Percentiles rank a stretch among this genome's conserved stretches.
These are phyloP conservation scores for Forsythia suspensa DNA, from an alignment of 257 asterid genomes.

Conservation along the genomic window DNA sequence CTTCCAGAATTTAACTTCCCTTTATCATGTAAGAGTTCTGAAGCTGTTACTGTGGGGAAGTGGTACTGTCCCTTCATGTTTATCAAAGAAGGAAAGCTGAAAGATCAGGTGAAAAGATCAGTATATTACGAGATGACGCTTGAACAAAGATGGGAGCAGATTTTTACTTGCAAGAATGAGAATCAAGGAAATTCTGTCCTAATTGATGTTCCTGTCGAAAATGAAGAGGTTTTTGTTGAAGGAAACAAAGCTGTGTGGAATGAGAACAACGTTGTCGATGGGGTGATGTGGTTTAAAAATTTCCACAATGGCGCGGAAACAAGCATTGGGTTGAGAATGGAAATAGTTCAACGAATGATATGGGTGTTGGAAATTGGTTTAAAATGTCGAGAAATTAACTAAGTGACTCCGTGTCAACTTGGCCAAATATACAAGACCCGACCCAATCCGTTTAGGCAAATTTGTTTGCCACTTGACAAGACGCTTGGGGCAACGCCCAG, in stretches of 20 bases:
- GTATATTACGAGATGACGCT: slow-evolving; percentile 52
- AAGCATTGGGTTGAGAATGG: slow-evolving; percentile 61
- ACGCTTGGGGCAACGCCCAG: no score
- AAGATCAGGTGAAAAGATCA: slow-evolving; percentile 35
- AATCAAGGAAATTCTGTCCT: slow-evolving; percentile 21
- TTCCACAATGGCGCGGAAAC: no score
- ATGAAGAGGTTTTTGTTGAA: slow-evolving; percentile 24
- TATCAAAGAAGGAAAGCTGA: slow-evolving; percentile 51
- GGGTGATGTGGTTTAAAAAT: no score
- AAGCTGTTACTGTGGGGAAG: slow-evolving; percentile 38
- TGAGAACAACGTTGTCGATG: no score
- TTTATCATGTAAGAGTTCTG: neutral
- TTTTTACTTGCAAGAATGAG: slow-evolving; percentile 32
- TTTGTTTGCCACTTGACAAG: no score
- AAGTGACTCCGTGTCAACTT: no score
- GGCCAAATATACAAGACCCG: no score
- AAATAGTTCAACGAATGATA: slow-evolving; percentile 52
- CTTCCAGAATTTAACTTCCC: slow-evolving; percentile 30
- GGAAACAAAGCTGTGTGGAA: slow-evolving; percentile 36
- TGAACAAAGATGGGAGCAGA: slow-evolving; percentile 63
- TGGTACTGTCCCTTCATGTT: slow-evolving; percentile 73
- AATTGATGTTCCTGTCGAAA: slow-evolving; percentile 43
- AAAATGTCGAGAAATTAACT: no score
- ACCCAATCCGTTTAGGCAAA: no score
- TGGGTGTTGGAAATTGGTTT: no score